Evolutionary conservation across 352 stramenopile genomes (phyloP).

Genomic region (Globisporangium cylindrosporum): DNA sequence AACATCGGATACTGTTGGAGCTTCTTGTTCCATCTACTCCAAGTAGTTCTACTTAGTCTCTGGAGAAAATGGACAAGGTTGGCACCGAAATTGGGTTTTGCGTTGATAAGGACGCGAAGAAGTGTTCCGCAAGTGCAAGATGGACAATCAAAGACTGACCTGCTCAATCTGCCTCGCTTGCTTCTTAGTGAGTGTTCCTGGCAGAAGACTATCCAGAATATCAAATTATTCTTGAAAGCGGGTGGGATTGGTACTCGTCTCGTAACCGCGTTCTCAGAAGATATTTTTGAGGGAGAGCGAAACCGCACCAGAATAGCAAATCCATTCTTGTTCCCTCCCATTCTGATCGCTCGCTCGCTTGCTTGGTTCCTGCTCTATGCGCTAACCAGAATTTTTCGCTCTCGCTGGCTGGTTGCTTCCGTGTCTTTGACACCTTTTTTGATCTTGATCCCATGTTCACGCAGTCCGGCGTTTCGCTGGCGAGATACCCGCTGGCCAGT

Average conservation of each 20-base stretch:
- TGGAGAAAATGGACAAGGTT: neutral
- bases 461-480: conserved; percentile 6
- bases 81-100: neutral
- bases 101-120: too few relatives aligned
- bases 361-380: neutral
- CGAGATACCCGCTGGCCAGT: neutral
- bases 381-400: neutral
- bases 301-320: conserved; percentile 1
- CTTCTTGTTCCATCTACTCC: neutral
- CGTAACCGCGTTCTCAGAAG: conserved; percentile 6
- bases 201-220: neutral
- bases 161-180: too few relatives aligned
- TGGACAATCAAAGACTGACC: too few relatives aligned
- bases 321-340: neutral
- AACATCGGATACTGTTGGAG: neutral
- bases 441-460: conserved; percentile 4
- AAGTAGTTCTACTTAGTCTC: neutral
- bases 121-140: too few relatives aligned
- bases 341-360: neutral
- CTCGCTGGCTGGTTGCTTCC: neutral
- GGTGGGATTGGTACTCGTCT: neutral
- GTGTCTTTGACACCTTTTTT: conserved; percentile 2
- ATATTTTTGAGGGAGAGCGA: neutral
- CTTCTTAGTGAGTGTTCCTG: neutral
- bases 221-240: neutral